Evolutionary conservation across 108 stramenopile species (phyloP).

Genomic region (Cyclotella atomus): DNA sequence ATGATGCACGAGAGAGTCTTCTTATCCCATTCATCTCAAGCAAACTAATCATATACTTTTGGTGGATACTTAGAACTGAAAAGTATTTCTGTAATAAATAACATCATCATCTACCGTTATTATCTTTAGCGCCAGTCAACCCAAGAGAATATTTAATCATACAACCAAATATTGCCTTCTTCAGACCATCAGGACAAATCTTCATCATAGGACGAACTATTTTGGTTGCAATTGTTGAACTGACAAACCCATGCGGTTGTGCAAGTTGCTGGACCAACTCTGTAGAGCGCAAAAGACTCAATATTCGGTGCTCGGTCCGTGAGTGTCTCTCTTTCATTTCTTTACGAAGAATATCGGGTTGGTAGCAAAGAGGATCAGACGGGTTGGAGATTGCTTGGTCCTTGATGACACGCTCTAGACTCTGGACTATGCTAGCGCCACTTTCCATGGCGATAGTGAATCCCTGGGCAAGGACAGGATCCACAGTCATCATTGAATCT

Average conservation of each 20-base stretch:
- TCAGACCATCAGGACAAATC: conserved; percentile 65
- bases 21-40: too few relatives aligned
- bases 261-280: conserved; percentile 85
- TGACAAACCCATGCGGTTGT: conserved; percentile 61
- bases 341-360: conserved; percentile 56
- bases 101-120: too few relatives aligned
- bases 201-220: conserved; percentile 75
- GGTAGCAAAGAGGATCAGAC: conserved; percentile 43
- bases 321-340: conserved; percentile 59
- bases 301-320: conserved; percentile 54
- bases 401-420: conserved; percentile 41
- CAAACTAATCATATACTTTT: too few relatives aligned
- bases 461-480: conserved; percentile 89
- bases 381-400: conserved; percentile 2
- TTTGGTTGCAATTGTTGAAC: conserved; percentile 56
- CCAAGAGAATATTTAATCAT: conserved; percentile 82
- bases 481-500: conserved; percentile 86
- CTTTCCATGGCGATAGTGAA: conserved; percentile 89
- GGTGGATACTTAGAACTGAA: too few relatives aligned
- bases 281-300: conserved; percentile 76
- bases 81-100: too few relatives aligned
- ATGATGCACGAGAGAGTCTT: too few relatives aligned
- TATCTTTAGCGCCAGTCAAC: conserved; percentile 33
- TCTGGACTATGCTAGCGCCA: conserved; percentile 58
- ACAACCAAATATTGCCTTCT: conserved; percentile 74